phyloP scores from a whole-genome alignment of 768 basidiomycete species.

The Mycena vitilis region DNA sequence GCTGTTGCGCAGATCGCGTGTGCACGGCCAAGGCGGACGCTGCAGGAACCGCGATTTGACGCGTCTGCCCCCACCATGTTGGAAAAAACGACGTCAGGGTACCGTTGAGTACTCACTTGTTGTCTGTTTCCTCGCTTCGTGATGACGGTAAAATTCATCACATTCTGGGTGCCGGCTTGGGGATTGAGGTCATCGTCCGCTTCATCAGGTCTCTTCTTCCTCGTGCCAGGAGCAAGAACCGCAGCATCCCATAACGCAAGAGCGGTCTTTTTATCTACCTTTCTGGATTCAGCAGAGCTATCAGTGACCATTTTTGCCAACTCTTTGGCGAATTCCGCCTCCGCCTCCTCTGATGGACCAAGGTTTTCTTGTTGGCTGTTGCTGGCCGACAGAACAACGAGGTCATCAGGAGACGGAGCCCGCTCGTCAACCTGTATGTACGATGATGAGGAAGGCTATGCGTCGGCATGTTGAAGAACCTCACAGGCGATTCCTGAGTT shows the following conservation, averaged over 20 bases:
- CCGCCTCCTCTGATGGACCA: slow-evolving; percentile 89
- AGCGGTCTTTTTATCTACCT: slow-evolving; percentile 90
- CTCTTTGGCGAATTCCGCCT: slow-evolving; percentile 95
- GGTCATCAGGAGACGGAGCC: slow-evolving; percentile 85
- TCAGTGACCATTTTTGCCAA: slow-evolving; percentile 95
- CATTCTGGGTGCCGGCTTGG: slow-evolving; percentile 48
- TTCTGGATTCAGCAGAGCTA: slow-evolving; percentile 82
- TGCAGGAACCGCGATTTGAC: slow-evolving; percentile 90
- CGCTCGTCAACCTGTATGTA: slow-evolving; percentile 67
- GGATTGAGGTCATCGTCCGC: slow-evolving; percentile 61
- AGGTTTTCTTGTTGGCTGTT: slow-evolving; percentile 72
- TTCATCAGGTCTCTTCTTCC: slow-evolving; percentile 76
- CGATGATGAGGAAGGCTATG: not conserved
- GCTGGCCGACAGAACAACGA: slow-evolving; percentile 73
- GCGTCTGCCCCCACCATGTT: slow-evolving; percentile 61
- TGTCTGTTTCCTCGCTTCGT: slow-evolving; percentile 95
- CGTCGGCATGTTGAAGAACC: slow-evolving; percentile 30
- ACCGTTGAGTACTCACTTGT: slow-evolving; percentile 63
- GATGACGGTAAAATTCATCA: slow-evolving; percentile 94
- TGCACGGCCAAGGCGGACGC: slow-evolving; percentile 91
- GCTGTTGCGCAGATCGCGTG: slow-evolving; percentile 90
- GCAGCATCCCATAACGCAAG: slow-evolving; percentile 91
- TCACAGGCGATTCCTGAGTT: slow-evolving; percentile 66
- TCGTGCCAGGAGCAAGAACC: slow-evolving; percentile 72
- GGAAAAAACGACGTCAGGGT: not conserved